These are phyloP conservation scores for Trifolium pratense DNA, from an alignment of 306 rosid species.

Conservation along the genomic window DNA sequence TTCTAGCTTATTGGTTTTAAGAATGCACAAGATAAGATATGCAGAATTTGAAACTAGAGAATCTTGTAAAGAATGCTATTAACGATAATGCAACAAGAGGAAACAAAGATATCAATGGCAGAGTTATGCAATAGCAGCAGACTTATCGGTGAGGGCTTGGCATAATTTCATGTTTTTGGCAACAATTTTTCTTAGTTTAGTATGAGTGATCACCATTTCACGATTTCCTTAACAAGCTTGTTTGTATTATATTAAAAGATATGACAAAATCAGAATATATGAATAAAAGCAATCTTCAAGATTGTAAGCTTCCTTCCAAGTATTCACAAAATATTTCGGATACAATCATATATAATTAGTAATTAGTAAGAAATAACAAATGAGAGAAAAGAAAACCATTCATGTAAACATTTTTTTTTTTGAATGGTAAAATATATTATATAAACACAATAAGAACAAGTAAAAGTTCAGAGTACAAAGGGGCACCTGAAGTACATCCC, in stretches of 20 bases:
- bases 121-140: neutral
- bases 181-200: constrained; percentile 12
- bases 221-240: neutral
- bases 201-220: neutral
- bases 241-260: neutral
- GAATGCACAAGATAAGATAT: neutral
- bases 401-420: too few species aligned
- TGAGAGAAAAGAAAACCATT: neutral
- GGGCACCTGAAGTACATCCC: too few species aligned
- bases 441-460: too few species aligned
- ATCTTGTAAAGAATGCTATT: neutral
- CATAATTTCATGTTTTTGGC: too few species aligned
- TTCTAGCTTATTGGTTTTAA: constrained; percentile 9
- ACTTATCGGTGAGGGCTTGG: neutral
- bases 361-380: constrained; percentile 6
- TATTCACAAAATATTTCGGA: neutral
- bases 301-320: neutral
- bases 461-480: too few species aligned
- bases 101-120: too few species aligned
- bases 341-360: neutral
- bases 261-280: constrained; percentile 6
- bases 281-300: constrained; percentile 22
- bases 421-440: too few species aligned
- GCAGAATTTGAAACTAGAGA: neutral
- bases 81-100: neutral